Base-by-base conservation (phyloP, 139 green algal species). In the Ettlia oleoabundans region DNA sequence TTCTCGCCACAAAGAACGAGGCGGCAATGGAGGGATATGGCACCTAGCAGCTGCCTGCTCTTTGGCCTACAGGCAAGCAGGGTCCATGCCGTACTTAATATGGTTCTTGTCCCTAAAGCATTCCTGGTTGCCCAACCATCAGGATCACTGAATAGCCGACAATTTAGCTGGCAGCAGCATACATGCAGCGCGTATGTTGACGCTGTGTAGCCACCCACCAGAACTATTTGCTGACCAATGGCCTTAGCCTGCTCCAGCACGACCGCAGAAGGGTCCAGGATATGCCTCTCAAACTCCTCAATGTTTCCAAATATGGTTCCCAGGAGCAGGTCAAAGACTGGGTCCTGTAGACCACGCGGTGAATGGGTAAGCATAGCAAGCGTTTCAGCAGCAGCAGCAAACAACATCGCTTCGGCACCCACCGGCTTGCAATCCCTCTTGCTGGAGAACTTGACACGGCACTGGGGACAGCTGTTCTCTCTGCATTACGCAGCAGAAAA, bases 381-480 rank as follows among this genome's bases (percentile, higher is more conserved):
- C n/a, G n/a, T n/a, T n/a, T n/a, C n/a, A n/a, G n/a, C n/a, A n/a
- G n/a, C n/a, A n/a, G n/a, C n/a, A 15, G 33, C 33, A 15, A 41
- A 76, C 41, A n/a, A 47, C 32, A 43, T 47, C 35, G 35, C 40
- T 41, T 4, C 3, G 8, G 0, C 2, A 67, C 18, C 6, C 63
- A 84, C 83, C 47, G 66, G 73, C 51, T 87, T 87, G 69, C 84
- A 91, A 55, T 91, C 84, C 0, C 87, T 55, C 10, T 87, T 85
- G 70, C 71, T 86, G 15, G 87, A 62, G 53, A 91, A 90, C 32
- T 84, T 80, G 68, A 73, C 66, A 4, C 86, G 74, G 58, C 86
- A 89, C 40, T 87, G 83, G 19, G 86, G 86, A 51, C 86, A 90
- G 30, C 69, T 75, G 47, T 86, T 88, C 47, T 88, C 86, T 58